Percentiles rank a stretch among this genome's conserved stretches.
Conservation (phyloP, 768 basidiomycete species). For the Trametes coccinea region DNA sequence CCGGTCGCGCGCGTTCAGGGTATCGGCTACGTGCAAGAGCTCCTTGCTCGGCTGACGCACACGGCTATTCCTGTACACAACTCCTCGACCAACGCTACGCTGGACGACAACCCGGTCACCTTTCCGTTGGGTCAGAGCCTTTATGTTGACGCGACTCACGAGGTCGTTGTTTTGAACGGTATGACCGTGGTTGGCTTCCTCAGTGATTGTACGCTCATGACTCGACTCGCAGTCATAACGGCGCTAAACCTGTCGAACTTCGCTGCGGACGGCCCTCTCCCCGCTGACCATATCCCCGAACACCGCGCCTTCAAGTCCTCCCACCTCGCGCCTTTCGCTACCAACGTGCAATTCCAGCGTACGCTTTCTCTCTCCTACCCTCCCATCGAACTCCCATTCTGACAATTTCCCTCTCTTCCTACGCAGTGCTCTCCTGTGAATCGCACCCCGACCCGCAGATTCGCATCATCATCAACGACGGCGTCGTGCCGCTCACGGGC, state of each 20-base stretch:
- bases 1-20: conserved; percentile 77
- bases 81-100: conserved; percentile 82
- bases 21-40: conserved; percentile 79
- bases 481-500: conserved; percentile 75
- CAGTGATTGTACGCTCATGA: conserved; percentile 7
- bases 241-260: conserved; percentile 82
- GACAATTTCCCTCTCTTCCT: not conserved
- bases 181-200: conserved; percentile 25
- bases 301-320: conserved; percentile 71
- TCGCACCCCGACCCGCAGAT: conserved; percentile 52
- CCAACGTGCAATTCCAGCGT: conserved; percentile 90
- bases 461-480: conserved; percentile 87
- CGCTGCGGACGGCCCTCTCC: conserved; percentile 71
- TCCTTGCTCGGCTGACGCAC: conserved; percentile 79
- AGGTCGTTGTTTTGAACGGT: conserved; percentile 90
- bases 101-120: conserved; percentile 64
- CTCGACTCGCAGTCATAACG: conserved; percentile 58
- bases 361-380: conserved; percentile 27
- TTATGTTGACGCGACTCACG: conserved; percentile 90
- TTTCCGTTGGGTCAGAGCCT: conserved; percentile 73
- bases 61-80: conserved; percentile 70
- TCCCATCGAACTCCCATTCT: not conserved
- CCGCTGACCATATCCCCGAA: conserved; percentile 66
- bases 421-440: conserved; percentile 32
- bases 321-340: conserved; percentile 83